Percentiles rank a stretch among this genome's conserved stretches.
These are phyloP conservation scores for Primulina tabacum DNA, from an alignment of 257 asterid species.

Conservation along the genomic window DNA sequence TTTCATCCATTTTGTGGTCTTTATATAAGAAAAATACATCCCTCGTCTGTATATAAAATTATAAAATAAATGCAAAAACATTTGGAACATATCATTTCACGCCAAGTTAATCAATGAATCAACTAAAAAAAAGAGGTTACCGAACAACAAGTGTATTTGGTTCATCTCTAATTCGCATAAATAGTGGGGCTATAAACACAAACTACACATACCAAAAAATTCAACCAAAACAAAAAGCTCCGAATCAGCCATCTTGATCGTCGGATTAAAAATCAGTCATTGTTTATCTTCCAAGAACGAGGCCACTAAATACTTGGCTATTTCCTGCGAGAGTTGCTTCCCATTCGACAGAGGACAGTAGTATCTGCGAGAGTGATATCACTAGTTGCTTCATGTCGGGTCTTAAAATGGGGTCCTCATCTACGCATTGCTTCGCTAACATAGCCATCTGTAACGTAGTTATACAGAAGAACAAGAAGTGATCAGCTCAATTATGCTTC, in stretches of 20 bases:
- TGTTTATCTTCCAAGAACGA: constrained; percentile 82
- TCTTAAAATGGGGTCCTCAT: constrained; percentile 83
- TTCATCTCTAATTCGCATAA: constrained; percentile 7
- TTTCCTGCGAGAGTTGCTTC: constrained; percentile 99
- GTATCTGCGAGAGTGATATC: constrained; percentile 82
- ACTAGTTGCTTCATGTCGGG: constrained; percentile 97
- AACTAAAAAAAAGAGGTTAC: background rate
- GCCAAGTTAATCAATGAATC: constrained; percentile 21
- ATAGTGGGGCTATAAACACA: constrained; percentile 27
- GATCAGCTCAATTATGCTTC: background rate
- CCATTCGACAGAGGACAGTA: constrained; percentile 90
- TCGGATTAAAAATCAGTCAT: background rate
- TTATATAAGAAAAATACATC: too few species aligned
- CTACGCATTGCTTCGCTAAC: constrained; percentile 90
- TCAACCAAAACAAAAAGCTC: background rate
- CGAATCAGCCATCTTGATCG: background rate
- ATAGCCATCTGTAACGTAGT: constrained; percentile 52
- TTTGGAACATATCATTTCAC: too few species aligned
- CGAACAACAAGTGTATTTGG: background rate
- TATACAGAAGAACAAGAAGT: background rate
- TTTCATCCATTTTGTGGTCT: too few species aligned
- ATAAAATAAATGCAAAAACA: too few species aligned
- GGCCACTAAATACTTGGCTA: constrained; percentile 96
- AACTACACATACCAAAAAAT: constrained; percentile 14
- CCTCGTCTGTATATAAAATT: too few species aligned